Evolutionary conservation across 2,329 filamentous ascomycete species (phyloP).

Genomic region (Verruconis gallopava): DNA sequence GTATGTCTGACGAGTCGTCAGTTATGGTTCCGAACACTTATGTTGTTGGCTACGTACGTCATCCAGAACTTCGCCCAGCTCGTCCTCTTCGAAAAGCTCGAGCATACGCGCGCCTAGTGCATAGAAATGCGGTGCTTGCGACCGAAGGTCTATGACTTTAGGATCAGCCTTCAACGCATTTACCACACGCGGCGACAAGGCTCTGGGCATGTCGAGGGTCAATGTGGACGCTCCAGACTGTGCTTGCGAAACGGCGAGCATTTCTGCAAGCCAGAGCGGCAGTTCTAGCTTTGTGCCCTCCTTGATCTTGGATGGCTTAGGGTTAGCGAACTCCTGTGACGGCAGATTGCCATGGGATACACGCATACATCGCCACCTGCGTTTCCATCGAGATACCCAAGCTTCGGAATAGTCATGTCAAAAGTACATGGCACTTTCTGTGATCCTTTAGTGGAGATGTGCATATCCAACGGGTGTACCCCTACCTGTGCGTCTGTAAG

Average conservation of each 20-base stretch:
- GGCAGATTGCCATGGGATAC: conserved; percentile 14
- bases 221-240: conserved; percentile 22
- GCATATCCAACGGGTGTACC: neutral
- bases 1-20: conserved; percentile 60
- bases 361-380: conserved; percentile 42
- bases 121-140: conserved; percentile 80
- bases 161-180: conserved; percentile 88
- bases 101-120: conserved; percentile 72
- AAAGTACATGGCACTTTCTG: conserved; percentile 95
- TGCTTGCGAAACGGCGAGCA: conserved; percentile 55
- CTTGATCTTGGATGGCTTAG: conserved; percentile 49
- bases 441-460: conserved; percentile 8
- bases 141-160: conserved; percentile 68
- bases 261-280: conserved; percentile 88
- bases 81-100: conserved; percentile 84
- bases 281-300: conserved; percentile 67
- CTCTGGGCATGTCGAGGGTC: conserved; percentile 67
- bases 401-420: conserved; percentile 72
- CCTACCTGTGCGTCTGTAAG: conserved; percentile 68
- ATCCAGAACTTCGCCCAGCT: conserved; percentile 48
- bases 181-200: conserved; percentile 66
- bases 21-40: neutral
- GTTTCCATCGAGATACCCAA: conserved; percentile 84
- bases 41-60: conserved; percentile 31
- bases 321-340: conserved; percentile 4